Evolutionary conservation across 495 filamentous ascomycete genomes (phyloP), one percentile per base, ranked within the genome.

Genomic region (Penicillium diatomitis): DNA sequence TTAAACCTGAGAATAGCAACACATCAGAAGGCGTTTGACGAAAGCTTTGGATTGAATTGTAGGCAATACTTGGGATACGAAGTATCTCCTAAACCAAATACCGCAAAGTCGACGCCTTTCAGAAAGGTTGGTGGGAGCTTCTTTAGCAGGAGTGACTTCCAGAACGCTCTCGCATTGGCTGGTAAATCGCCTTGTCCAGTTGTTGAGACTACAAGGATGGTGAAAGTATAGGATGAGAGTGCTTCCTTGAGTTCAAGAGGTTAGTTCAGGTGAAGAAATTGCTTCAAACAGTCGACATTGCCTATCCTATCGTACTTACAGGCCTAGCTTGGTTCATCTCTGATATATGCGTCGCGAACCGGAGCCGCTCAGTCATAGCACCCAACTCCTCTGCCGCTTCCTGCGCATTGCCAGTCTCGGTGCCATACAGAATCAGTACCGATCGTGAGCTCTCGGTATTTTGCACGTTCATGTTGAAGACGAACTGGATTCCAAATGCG

Each of bases 181-280:
- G 94, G 91, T 51, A 99, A 66, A 50, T 97, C 90, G 6, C 92
- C 92, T 67, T 99, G 94, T 5, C 92, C 92, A 2, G 92, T 96
- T 0, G 94, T 97, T 0, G 91, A 95, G 8, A 90, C 69, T 43
- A 86, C 82, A 53, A 97, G 82, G 41, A 97, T 75, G 4, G 84
- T 76, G 28, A 96, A 57, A 0, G 77, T 77, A 41, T 80, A 74
- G 31, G 75, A 67, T 9, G 59, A 51, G 5, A 86, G 61, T 1
- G 60, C 53, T 27, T 68, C 65, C 78, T 82, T 44, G 7, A 12
- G 29, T 47, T 31, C 46, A 48, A 35, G n/a, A 46, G 28, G 7
- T 7, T 27, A 44, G 2, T 37, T 8, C 35, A 9, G 5, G 27
- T 35, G 6, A n/a, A n/a, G 9, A 32, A 5, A 2, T 20, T 20